A percentile compares a stretch with the other conserved stretches of the same genome.
Conservation (phyloP, 495 filamentous ascomycete species). For the Daldinia bambusicola region DNA sequence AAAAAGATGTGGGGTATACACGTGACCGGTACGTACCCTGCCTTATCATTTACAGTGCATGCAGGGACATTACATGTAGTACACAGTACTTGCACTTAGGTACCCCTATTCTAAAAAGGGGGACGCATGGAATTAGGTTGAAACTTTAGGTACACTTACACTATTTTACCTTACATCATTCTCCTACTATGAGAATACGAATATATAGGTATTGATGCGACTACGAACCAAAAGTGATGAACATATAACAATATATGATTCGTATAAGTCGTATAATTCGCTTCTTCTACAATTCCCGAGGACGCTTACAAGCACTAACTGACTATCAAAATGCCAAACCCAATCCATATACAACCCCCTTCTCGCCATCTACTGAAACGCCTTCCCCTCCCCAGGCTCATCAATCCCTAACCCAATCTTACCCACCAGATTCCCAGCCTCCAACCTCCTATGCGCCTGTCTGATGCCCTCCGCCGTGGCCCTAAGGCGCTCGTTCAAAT, state of each 20-base stretch:
- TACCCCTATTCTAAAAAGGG: background rate
- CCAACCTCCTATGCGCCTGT: constrained; percentile 32
- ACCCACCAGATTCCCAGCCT: constrained; percentile 33
- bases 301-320: background rate
- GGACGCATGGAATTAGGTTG: background rate
- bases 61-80: too few species aligned
- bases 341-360: background rate
- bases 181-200: too few species aligned
- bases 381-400: constrained; percentile 27
- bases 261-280: too few species aligned
- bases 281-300: too few species aligned
- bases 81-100: background rate
- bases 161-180: too few species aligned
- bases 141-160: background rate
- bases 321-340: background rate
- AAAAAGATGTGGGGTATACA: background rate
- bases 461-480: constrained; percentile 35
- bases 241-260: too few species aligned
- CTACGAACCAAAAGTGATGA: too few species aligned
- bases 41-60: background rate
- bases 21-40: background rate
- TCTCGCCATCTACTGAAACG: constrained; percentile 5
- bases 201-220: too few species aligned
- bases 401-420: constrained; percentile 36
- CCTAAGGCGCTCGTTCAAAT: constrained; percentile 26